Evolutionary conservation across 768 basidiomycete genomes (phyloP), one percentile per base, ranked within the genome.

Genomic region (Boletus subcaerulescens): DNA sequence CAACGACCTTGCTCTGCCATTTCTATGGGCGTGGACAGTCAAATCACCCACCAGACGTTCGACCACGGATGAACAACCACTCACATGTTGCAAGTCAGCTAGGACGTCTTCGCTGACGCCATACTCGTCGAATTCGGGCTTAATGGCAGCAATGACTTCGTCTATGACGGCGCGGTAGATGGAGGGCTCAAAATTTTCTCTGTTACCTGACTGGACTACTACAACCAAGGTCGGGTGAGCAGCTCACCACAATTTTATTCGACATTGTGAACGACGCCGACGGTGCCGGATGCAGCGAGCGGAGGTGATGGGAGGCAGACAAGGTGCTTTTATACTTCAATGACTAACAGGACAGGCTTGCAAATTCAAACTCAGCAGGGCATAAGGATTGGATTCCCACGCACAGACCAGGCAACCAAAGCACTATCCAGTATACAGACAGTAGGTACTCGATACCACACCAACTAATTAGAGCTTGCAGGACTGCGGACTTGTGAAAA

Each of bases 171-270:
- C 72, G 60, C 96, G 91, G 74, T 99, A 99, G 64, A 92, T 89
- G 62, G 73, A 66, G 69, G 93, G 93, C 93, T 95, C 85, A 83
- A 80, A 72, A 68, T 74, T 73, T 66, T 71, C 74, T 72, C 76
- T 65, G 84, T 80, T 76, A 77, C 76, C 74, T 64, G 68, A 59
- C 71, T 74, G 70, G 70, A 77, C 80, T 82, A 82, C 80, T 77
- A 80, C 74, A 71, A 71, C 75, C 73, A 73, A 74, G 74, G 74
- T 79, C 74, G 77, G 73, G 81, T 81, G 84, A 83, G 80, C 77
- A 84, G 87, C 90, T 91, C 83, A 94, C 93, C 86, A 96, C 93
- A 80, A 93, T 92, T 81, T 95, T 95, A 87, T 96, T 96, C 57
- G 93, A 94, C 93, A 95, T 96, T 67, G 69, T 62, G 67, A 64